Base-by-base conservation (phyloP, 2,329 filamentous ascomycete species). In the Lecanicillium sp. region DNA sequence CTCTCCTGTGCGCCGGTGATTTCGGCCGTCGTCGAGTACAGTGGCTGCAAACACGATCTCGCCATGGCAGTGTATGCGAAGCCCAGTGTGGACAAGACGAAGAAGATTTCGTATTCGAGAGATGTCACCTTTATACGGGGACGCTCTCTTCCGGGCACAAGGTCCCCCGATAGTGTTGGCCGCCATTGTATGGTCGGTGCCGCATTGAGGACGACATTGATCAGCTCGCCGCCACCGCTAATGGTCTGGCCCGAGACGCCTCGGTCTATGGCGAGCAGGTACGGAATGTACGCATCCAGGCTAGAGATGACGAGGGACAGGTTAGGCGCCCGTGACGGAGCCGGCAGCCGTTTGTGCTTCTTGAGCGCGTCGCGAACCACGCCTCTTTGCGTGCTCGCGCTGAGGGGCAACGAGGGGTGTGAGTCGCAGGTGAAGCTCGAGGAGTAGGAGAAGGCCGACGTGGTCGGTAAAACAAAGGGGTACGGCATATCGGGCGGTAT, bases 381-480 rank as follows among this genome's bases (percentile, higher is more conserved):
- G 49, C 85, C 84, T 44, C 92, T 86, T 54, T 87, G 79, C 8
- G 86, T 90, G 48, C 88, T 89, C 17, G 87, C 82, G 39, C 77
- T 76, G 51, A 90, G 76, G 17, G 88, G 87, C 30, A 98, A 72
- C 1, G 90, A 95, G 4, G 92, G 90, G 61, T 97, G 90, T 3
- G 87, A 87, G 47, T 81, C 77, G 53, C 84, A 90, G 51, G 66
- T 74, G 61, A 94, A 82, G 60, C 72, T 84, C 28, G 81, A 71
- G 17, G 85, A 83, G 57, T 95, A 90, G 37, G 85, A 81, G 55
- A 94, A 82, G 39, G 83, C 77, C 25, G 88, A 94, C 5, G 90
- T 96, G 1, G 90, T 97, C 2, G 92, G 89, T 22, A 97, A 77
- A 10, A 77, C 66, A 55, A 95, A 96, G 11, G 85, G 84, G 57